These are phyloP conservation scores for Talaromyces amestolkiae DNA, from an alignment of 2,329 filamentous ascomycete species.

Conservation along the genomic window DNA sequence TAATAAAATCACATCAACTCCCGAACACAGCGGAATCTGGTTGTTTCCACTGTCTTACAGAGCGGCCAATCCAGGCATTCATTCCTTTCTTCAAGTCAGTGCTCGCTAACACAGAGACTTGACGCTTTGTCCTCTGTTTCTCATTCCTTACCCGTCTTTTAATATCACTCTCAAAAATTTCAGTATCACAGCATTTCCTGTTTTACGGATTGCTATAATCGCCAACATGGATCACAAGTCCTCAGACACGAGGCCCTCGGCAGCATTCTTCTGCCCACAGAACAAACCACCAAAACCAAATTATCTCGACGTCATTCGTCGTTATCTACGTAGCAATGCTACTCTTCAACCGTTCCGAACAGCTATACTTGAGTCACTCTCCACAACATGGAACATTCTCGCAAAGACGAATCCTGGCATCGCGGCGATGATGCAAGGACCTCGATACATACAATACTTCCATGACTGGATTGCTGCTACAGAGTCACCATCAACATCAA, in stretches of 20 bases:
- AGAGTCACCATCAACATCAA: neutral
- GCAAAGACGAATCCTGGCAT: neutral
- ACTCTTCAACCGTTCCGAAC: constrained; percentile 8
- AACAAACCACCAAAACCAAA: constrained; percentile 13
- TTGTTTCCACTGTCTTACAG: neutral
- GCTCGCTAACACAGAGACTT: neutral
- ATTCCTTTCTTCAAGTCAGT: neutral
- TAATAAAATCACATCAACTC: neutral
- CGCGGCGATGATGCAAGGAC: constrained; percentile 9
- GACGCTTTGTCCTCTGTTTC: neutral
- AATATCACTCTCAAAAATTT: too few relatives aligned
- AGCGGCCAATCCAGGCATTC: neutral
- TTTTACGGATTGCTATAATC: too few relatives aligned
- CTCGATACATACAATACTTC: constrained; percentile 10
- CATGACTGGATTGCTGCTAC: constrained; percentile 14
- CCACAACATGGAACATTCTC: constrained; percentile 11
- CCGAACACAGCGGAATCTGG: neutral
- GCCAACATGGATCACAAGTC: neutral
- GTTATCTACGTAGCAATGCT: constrained; percentile 6
- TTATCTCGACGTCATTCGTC: constrained; percentile 11
- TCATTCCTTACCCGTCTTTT: neutral
- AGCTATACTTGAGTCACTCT: constrained; percentile 7
- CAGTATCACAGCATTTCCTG: too few relatives aligned
- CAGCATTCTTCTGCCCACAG: constrained; percentile 17
- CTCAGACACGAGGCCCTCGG: constrained; percentile 1